Conservation (phyloP, 495 filamentous ascomycete genomes). For the Penicillium coprophilum region DNA sequence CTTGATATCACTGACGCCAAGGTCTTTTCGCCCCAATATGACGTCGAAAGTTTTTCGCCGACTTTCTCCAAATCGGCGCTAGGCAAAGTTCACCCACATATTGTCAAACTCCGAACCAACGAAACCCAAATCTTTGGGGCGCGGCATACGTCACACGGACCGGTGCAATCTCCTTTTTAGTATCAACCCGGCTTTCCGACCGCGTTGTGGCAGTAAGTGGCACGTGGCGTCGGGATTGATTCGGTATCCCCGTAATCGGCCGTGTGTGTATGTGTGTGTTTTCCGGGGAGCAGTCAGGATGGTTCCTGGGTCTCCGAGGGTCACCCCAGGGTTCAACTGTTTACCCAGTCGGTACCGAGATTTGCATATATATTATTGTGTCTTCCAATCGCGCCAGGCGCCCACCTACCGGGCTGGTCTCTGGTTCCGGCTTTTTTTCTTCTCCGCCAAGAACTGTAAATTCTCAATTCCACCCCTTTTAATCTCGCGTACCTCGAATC, state of each 20-base stretch:
- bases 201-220: neutral
- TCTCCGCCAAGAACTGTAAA: constrained; percentile 1
- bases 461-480: neutral
- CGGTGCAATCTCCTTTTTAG: constrained; percentile 7
- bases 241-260: neutral
- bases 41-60: constrained; percentile 14
- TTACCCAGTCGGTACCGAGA: neutral
- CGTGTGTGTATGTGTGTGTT: neutral
- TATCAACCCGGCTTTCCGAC: constrained; percentile 8
- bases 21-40: constrained; percentile 12
- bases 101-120: neutral
- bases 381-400: neutral
- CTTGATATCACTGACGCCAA: no score
- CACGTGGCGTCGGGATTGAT: neutral
- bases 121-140: neutral
- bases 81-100: neutral
- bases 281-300: no score
- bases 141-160: constrained; percentile 6
- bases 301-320: neutral
- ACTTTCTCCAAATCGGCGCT: constrained; percentile 5
- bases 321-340: neutral
- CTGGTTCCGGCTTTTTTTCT: neutral
- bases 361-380: neutral
- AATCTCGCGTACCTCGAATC: neutral
- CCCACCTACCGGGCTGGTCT: no score